Evolutionary conservation across 73 alveolate species (phyloP).

Genomic region (Durusdinium trenchii): DNA sequence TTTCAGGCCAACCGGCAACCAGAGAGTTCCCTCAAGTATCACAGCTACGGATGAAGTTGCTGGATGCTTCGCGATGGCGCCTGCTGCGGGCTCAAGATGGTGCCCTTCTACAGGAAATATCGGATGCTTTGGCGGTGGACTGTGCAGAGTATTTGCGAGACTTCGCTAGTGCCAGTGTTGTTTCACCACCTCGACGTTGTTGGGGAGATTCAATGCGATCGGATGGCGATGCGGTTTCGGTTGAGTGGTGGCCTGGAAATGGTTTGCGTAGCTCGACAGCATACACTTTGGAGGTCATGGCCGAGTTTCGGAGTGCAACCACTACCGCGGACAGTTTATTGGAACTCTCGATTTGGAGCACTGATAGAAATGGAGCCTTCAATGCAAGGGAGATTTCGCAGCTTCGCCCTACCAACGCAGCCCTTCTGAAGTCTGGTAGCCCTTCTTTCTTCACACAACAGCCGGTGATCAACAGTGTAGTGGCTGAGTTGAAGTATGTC

Average conservation of each 20-base stretch:
- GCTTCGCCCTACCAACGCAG: not conserved
- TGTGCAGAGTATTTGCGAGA: slow-evolving; percentile 2
- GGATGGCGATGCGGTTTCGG: slow-evolving; percentile 26
- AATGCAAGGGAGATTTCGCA: not conserved
- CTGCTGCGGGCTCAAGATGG: slow-evolving; percentile 11
- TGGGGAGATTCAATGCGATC: slow-evolving; percentile 69
- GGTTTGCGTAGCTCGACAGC: not conserved
- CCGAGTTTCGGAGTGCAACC: not conserved
- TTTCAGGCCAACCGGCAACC: not conserved
- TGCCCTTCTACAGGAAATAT: not conserved
- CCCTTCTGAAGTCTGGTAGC: not conserved
- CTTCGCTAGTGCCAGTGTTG: not conserved
- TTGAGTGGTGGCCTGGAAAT: slow-evolving; percentile 4
- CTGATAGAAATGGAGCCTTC: not conserved
- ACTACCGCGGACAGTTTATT: not conserved
- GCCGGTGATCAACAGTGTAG: slow-evolving; percentile 2
- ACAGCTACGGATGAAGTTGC: not conserved
- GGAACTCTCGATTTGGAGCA: slow-evolving; percentile 4
- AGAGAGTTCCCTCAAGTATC: not conserved
- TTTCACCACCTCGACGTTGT: slow-evolving; percentile 55
- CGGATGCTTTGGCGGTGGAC: not conserved
- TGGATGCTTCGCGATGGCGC: slow-evolving; percentile 12
- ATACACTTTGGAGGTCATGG: not conserved
- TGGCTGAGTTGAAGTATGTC: not conserved
- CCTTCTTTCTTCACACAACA: slow-evolving; percentile 3